These are phyloP conservation scores for Scheffersomyces lignicola DNA, from an alignment of 1,139 yeast genomes.

Conservation along the genomic window DNA sequence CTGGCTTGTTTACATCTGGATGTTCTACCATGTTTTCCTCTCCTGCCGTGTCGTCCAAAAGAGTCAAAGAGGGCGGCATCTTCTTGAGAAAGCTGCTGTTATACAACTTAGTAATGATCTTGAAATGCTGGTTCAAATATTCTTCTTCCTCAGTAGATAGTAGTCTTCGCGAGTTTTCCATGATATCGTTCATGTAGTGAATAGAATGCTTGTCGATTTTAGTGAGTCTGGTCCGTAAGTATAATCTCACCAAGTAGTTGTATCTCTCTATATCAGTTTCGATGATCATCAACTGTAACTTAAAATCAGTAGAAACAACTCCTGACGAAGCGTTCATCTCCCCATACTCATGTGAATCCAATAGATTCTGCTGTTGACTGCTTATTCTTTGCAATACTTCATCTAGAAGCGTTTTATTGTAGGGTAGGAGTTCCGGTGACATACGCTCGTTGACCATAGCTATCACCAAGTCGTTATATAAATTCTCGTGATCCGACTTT, in stretches of 20 bases:
- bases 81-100: slow-evolving; percentile 64
- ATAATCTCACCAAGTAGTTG: slow-evolving; percentile 75
- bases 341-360: slow-evolving; percentile 55
- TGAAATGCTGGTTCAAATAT: slow-evolving; percentile 65
- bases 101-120: slow-evolving; percentile 64
- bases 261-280: slow-evolving; percentile 91
- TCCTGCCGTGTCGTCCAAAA: slow-evolving; percentile 79
- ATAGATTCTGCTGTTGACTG: slow-evolving; percentile 70
- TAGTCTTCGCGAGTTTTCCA: slow-evolving; percentile 25
- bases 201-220: slow-evolving; percentile 72
- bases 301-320: slow-evolving; percentile 58
- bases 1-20: slow-evolving; percentile 77
- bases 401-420: slow-evolving; percentile 58
- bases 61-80: slow-evolving; percentile 67
- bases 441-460: slow-evolving; percentile 84
- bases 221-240: slow-evolving; percentile 71
- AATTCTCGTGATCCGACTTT: slow-evolving; percentile 20
- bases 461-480: slow-evolving; percentile 46
- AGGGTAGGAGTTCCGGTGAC: slow-evolving; percentile 81
- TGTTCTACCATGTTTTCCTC: slow-evolving; percentile 68
- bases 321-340: slow-evolving; percentile 42
- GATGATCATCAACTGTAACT: slow-evolving; percentile 75
- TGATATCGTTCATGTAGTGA: slow-evolving; percentile 41
- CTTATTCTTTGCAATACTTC: slow-evolving; percentile 60
- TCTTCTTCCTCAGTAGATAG: slow-evolving; percentile 61